phyloP scores from a whole-genome alignment of 148 eudicot genomes.

The Pouteria glomerata region DNA sequence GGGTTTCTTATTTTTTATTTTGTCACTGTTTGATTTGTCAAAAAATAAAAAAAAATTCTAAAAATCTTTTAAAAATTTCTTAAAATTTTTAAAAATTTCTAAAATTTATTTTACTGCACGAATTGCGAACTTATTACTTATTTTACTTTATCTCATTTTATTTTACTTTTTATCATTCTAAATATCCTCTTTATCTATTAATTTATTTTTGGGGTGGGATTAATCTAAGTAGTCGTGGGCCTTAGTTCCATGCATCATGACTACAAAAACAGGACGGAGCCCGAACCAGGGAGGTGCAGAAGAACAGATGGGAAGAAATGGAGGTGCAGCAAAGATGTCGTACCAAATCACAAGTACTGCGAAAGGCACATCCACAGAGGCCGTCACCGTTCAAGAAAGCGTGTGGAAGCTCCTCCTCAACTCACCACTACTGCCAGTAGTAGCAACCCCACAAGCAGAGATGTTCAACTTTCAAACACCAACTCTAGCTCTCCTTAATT shows the following conservation, averaged over 20 bases:
- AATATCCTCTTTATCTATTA: too few species aligned
- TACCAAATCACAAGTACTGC: conserved; percentile 22
- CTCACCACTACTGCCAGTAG: too few species aligned
- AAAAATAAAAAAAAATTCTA: too few species aligned
- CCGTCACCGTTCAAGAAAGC: conserved; percentile 10
- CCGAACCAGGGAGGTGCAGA: conserved; percentile 30
- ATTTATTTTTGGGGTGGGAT: not conserved
- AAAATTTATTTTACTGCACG: too few species aligned
- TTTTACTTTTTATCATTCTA: too few species aligned
- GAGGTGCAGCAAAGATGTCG: conserved; percentile 25
- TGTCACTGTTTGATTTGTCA: too few species aligned
- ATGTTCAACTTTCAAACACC: not conserved
- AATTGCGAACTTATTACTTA: too few species aligned
- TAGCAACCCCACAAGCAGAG: not conserved
- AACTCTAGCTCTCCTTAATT: not conserved
- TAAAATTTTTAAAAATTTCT: too few species aligned
- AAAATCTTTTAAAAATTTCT: too few species aligned
- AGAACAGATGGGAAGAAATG: conserved; percentile 38
- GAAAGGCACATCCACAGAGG: conserved; percentile 21
- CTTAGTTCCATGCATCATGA: conserved; percentile 4
- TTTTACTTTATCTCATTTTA: too few species aligned
- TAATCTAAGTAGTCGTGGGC: not conserved
- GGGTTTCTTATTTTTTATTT: too few species aligned
- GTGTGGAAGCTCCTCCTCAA: conserved; percentile 11
- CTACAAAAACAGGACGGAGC: conserved; percentile 15